Evolutionary conservation across 768 basidiomycete genomes (phyloP).

Genomic region (Leccinum disarticulatum): DNA sequence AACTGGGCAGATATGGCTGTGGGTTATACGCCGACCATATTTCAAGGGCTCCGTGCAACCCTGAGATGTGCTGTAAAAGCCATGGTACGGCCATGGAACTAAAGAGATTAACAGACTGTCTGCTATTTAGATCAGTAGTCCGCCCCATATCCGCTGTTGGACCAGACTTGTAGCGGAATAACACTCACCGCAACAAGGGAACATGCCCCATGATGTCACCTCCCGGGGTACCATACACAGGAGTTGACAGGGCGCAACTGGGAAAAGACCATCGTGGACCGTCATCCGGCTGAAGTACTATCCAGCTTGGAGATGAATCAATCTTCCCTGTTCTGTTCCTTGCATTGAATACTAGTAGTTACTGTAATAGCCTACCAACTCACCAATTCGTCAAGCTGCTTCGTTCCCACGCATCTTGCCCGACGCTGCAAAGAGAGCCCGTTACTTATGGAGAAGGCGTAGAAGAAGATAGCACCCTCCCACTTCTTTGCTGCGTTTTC

Average conservation of each 20-base stretch:
- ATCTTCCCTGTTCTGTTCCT: not conserved
- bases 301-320: not conserved
- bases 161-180: not conserved
- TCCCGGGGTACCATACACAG: not conserved
- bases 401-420: not conserved
- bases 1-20: too few relatives aligned
- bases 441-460: not conserved
- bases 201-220: not conserved
- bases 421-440: not conserved
- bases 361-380: not conserved
- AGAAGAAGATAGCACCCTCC: not conserved
- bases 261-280: not conserved
- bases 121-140: not conserved
- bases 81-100: not conserved
- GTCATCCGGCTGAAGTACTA: not conserved
- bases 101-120: not conserved
- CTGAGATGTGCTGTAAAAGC: not conserved
- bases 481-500: not conserved
- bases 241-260: not conserved
- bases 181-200: not conserved
- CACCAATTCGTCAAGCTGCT: not conserved
- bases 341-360: not conserved
- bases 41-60: not conserved
- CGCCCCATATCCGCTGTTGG: not conserved
- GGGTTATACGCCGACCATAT: not conserved